Percentiles rank a stretch among this genome's conserved stretches.
phyloP scores from a whole-genome alignment of 202 grass and related monocot genomes.

The Saccharum hybrid region DNA sequence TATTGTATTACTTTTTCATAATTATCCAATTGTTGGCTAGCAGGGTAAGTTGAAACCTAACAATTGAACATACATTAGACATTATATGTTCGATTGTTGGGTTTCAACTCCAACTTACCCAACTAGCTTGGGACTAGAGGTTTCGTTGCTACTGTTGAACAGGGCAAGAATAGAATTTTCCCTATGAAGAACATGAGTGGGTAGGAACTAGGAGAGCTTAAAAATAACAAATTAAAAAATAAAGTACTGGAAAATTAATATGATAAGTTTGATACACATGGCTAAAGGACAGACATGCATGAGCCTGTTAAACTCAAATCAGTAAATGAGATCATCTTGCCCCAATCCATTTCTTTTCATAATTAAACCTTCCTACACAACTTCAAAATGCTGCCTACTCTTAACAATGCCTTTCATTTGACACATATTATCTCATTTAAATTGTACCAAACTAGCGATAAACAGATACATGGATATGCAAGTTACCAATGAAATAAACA shows the following conservation, averaged over 20 bases:
- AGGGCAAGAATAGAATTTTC: not conserved
- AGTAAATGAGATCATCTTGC: not conserved
- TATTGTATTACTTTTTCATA: not conserved
- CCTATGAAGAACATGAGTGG: not conserved
- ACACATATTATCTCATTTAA: constrained; percentile 15
- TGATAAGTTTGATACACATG: not conserved
- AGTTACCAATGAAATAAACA: constrained; percentile 1
- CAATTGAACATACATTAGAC: not conserved
- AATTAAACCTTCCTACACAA: constrained; percentile 8
- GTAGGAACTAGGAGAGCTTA: not conserved
- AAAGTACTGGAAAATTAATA: constrained; percentile 32
- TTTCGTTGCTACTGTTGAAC: not conserved
- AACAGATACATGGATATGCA: constrained; percentile 26
- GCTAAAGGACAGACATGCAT: not conserved
- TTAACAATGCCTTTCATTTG: not conserved
- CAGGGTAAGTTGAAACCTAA: not conserved
- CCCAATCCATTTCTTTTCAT: not conserved
- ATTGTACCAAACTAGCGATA: not conserved
- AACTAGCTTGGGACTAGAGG: not conserved
- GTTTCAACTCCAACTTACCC: not conserved
- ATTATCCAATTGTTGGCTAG: not conserved
- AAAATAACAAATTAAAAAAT: constrained; percentile 7
- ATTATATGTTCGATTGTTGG: not conserved
- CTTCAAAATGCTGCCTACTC: not conserved
- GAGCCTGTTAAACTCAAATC: not conserved